Evolutionary conservation across 306 rosid species (phyloP).

Genomic region (Cucurbita maxima): DNA sequence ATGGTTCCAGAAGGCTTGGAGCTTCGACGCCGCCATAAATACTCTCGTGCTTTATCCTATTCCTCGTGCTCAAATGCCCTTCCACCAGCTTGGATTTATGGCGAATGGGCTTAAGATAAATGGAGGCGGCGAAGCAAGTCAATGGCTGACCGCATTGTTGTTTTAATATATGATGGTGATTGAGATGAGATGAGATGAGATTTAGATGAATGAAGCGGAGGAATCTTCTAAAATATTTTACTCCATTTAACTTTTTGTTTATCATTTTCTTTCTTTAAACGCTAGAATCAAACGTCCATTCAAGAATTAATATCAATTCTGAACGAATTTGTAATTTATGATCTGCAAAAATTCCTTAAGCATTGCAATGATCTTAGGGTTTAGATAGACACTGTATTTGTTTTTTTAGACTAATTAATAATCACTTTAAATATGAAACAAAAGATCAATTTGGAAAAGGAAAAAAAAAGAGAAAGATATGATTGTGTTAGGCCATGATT

Average conservation of each 20-base stretch:
- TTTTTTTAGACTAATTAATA: too few species aligned
- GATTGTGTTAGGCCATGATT: too few species aligned
- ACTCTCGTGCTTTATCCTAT: neutral
- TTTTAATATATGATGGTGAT: neutral
- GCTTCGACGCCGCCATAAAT: slow-evolving; percentile 73
- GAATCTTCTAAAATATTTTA: neutral
- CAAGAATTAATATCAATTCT: too few species aligned
- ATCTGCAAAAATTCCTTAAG: too few species aligned
- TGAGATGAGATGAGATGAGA: neutral
- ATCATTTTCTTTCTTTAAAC: too few species aligned
- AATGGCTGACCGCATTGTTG: neutral
- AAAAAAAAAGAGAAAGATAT: too few species aligned
- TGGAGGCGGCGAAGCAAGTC: neutral
- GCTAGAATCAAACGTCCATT: too few species aligned
- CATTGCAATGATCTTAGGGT: too few species aligned
- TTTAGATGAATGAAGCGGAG: neutral
- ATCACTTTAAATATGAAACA: too few species aligned
- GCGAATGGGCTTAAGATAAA: neutral
- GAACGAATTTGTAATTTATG: too few species aligned
- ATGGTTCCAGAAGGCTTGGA: slow-evolving; percentile 88
- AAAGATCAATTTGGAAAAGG: too few species aligned
- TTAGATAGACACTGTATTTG: too few species aligned
- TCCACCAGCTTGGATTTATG: neutral
- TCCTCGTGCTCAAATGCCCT: neutral
- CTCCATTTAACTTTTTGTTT: neutral